A percentile compares a stretch with the other conserved stretches of the same genome.
These are phyloP conservation scores for Ostreobium quekettii DNA, from an alignment of 139 green algal genomes.

Conservation along the genomic window DNA sequence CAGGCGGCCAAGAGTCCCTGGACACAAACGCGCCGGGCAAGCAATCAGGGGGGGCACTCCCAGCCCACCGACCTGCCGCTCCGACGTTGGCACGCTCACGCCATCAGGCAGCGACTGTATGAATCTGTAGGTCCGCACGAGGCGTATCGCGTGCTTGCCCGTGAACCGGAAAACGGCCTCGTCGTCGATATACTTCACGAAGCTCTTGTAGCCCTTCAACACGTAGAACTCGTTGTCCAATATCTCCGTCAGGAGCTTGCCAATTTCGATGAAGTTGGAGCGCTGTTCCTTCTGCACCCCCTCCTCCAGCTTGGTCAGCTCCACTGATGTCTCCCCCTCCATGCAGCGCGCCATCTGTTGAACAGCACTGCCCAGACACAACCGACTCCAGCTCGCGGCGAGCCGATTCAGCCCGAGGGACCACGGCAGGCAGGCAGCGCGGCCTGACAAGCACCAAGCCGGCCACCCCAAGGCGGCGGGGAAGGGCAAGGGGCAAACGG, in stretches of 20 bases:
- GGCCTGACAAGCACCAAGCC: too few species aligned
- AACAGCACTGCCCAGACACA: too few species aligned
- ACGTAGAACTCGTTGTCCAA: neutral
- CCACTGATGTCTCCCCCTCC: too few species aligned
- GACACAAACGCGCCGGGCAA: too few species aligned
- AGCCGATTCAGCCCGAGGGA: too few species aligned
- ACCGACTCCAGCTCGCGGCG: too few species aligned
- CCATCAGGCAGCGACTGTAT: neutral
- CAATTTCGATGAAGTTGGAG: slow-evolving; percentile 5
- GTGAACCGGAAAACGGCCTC: neutral
- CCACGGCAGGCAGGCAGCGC: too few species aligned
- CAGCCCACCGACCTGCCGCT: neutral
- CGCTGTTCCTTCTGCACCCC: neutral
- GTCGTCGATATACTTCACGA: neutral
- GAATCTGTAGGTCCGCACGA: slow-evolving; percentile 2
- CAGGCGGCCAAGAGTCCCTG: too few species aligned
- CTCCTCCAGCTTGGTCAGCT: neutral
- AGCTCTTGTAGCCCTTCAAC: neutral
- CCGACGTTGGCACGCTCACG: neutral
- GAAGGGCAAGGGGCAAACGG: too few species aligned
- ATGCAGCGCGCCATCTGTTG: too few species aligned
- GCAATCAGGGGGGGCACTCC: too few species aligned
- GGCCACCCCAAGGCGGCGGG: too few species aligned
- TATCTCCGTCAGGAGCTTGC: slow-evolving; percentile 3
- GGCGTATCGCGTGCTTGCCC: neutral